A percentile compares a stretch with the other conserved stretches of the same genome.
Conservation (phyloP, 2,329 filamentous ascomycete genomes). For the Fusarium camptoceras region DNA sequence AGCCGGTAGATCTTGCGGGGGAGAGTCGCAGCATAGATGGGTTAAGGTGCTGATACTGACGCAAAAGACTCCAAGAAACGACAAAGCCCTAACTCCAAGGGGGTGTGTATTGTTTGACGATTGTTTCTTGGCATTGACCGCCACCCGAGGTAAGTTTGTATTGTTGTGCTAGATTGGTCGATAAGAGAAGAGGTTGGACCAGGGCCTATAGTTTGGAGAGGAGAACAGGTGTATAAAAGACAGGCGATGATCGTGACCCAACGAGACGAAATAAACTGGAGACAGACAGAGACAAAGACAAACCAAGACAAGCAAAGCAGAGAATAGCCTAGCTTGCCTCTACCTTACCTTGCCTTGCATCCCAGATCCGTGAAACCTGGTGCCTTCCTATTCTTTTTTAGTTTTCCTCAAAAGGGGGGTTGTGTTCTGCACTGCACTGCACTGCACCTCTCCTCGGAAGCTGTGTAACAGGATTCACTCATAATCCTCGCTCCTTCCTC, state of each 20-base stretch:
- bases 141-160: constrained; percentile 43
- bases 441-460: constrained; percentile 1
- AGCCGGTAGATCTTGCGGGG: constrained; percentile 45
- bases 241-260: constrained; percentile 21
- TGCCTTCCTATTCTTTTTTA: constrained; percentile 6
- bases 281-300: constrained; percentile 6
- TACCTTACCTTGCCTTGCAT: constrained; percentile 11
- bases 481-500: constrained; percentile 11
- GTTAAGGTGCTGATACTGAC: constrained; percentile 11
- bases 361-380: constrained; percentile 15
- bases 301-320: constrained; percentile 18
- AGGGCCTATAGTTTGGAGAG: background rate
- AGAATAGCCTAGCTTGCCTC: constrained; percentile 28
- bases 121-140: constrained; percentile 32
- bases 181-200: constrained; percentile 12
- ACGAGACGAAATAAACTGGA: constrained; percentile 19
- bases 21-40: constrained; percentile 4
- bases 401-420: constrained; percentile 17
- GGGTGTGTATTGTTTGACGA: constrained; percentile 9
- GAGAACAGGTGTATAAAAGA: constrained; percentile 13
- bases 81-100: background rate
- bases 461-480: constrained; percentile 28
- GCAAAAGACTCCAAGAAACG: background rate
- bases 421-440: constrained; percentile 6
- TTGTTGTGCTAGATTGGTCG: constrained; percentile 34